A percentile compares a stretch with the other conserved stretches of the same genome.
phyloP scores from a whole-genome alignment of 1,284 basidiomycete species.

The Waitea zeae region DNA sequence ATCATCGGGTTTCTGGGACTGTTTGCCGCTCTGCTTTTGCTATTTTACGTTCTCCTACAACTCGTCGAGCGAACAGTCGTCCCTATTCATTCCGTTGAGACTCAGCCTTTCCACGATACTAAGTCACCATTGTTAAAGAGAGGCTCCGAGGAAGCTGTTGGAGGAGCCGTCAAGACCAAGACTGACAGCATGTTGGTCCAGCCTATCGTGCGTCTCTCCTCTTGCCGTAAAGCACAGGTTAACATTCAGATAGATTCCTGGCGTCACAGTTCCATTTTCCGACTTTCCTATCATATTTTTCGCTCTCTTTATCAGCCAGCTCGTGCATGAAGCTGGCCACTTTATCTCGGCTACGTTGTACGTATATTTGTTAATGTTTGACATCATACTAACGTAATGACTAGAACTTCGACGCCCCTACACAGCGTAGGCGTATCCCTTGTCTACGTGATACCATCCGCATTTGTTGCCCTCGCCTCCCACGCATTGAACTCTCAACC shows the following conservation, averaged over 20 bases:
- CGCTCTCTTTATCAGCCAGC: conserved; percentile 38
- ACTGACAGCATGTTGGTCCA: too few species aligned
- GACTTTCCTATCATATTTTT: conserved; percentile 42
- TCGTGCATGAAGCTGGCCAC: conserved; percentile 58
- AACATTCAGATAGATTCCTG: conserved; percentile 53
- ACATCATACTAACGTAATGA: not conserved
- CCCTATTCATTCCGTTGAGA: too few species aligned
- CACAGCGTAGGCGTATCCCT: conserved; percentile 37
- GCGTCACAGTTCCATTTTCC: conserved; percentile 49
- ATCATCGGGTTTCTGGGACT: too few species aligned
- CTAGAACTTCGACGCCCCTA: conserved; percentile 35
- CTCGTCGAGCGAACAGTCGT: too few species aligned
- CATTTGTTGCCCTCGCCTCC: conserved; percentile 44
- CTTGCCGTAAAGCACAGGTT: too few species aligned
- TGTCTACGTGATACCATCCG: conserved; percentile 41
- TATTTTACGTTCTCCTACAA: too few species aligned
- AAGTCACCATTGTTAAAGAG: too few species aligned
- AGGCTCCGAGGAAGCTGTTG: too few species aligned
- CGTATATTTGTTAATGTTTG: conserved; percentile 10
- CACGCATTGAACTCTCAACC: conserved; percentile 21
- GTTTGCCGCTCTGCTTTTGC: too few species aligned
- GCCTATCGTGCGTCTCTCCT: too few species aligned
- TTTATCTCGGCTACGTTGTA: conserved; percentile 49
- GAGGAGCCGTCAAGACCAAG: too few species aligned
- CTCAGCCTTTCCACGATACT: too few species aligned